Base-by-base conservation (phyloP, 2,329 filamentous ascomycete genomes). In the Beauveria caledonica region DNA sequence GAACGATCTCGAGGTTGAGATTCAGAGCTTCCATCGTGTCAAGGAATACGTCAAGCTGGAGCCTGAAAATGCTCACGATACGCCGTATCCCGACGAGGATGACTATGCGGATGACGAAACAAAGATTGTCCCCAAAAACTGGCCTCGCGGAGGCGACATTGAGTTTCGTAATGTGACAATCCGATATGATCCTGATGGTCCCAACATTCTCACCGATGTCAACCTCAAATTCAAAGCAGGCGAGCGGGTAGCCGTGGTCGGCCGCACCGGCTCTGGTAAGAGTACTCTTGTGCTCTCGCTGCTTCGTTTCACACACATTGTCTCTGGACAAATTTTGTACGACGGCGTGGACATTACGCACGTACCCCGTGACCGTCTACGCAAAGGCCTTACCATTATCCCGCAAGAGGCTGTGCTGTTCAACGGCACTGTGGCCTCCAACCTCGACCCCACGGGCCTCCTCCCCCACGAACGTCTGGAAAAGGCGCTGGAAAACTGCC, bases 251-350 rank as follows among this genome's bases (percentile, higher is more conserved):
- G 90, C 90, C 0, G 80, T 96, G 21, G 88, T 92, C 11, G 91
- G 91, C 2, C 84, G 90, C 10, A 95, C 90, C 0, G 86, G 89
- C 0, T 91, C 88, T 5, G 91, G 91, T 3, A 96, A 96, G 72
- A 91, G 87, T 55, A 95, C 90, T 0, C 66, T 82, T 7, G 77
- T 83, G 0, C 70, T 85, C 5, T 84, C 82, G 0, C 69, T 85
- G 4, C 71, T 85, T 15, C 78, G 80, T 17, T 82, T 82, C 64
- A 81, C 80, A 3, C 73, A 81, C 62, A 73, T 80, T 40, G 73
- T 79, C 13, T 77, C 76, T 0, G 82, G 82, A 0, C 72, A 79
- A 48, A 79, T 85, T 25, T 70, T 80, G 0, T 83, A 81, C 65
- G 81, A 85, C 61, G 82, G 81, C 29, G 69, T 81, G 23, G 80